phyloP scores from a whole-genome alignment of 257 asterid species.

The Eustoma russellianum region DNA sequence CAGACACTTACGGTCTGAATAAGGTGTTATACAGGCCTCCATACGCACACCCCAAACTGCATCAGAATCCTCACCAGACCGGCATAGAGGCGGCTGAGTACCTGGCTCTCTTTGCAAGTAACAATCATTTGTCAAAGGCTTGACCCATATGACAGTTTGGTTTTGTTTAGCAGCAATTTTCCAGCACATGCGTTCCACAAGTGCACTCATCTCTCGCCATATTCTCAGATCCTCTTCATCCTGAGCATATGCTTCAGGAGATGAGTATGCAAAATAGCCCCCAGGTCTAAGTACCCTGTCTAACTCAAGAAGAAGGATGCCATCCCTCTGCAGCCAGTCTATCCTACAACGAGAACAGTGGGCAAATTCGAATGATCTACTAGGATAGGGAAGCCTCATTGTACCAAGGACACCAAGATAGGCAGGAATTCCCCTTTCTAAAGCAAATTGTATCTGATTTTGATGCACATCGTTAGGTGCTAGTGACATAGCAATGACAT shows the following conservation, averaged over 20 bases:
- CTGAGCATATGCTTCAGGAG: conserved; percentile 96
- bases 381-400: conserved; percentile 89
- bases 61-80: conserved; percentile 82
- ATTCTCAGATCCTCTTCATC: conserved; percentile 87
- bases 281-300: conserved; percentile 91
- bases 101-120: conserved; percentile 63
- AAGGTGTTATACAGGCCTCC: conserved; percentile 89
- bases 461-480: conserved; percentile 97
- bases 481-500: conserved; percentile 75
- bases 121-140: conserved; percentile 80
- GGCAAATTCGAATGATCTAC: conserved; percentile 90
- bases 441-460: conserved; percentile 91
- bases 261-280: conserved; percentile 91
- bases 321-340: conserved; percentile 94
- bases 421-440: conserved; percentile 97
- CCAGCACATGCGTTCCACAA: conserved; percentile 95
- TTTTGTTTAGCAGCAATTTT: conserved; percentile 64
- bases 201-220: conserved; percentile 82
- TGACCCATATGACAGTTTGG: conserved; percentile 93
- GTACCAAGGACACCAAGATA: conserved; percentile 97
- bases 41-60: conserved; percentile 80
- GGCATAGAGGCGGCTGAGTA: conserved; percentile 87
- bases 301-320: conserved; percentile 86
- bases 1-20: conserved; percentile 77
- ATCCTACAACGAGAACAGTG: conserved; percentile 97